Percentiles rank a stretch among this genome's conserved stretches.
phyloP scores from a whole-genome alignment of 1,284 basidiomycete species.

The Cutaneotrichosporon cutaneum region DNA sequence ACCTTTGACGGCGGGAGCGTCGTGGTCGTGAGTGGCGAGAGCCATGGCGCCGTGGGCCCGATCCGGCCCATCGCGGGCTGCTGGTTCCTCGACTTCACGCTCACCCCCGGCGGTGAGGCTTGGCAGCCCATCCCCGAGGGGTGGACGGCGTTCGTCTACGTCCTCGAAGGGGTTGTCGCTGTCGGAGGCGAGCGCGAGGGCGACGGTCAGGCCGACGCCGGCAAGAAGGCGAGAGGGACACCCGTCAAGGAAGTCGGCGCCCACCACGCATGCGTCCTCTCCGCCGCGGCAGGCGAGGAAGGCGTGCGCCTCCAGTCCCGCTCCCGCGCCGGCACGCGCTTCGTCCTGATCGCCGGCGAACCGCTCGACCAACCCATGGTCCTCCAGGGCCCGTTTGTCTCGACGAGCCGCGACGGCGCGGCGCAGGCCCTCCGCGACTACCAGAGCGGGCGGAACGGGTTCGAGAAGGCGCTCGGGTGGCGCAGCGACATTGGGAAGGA shows the following conservation, averaged over 20 bases:
- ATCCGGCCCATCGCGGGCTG: slow-evolving; percentile 87
- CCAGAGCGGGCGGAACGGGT: slow-evolving; percentile 75
- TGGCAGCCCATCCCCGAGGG: slow-evolving; percentile 82
- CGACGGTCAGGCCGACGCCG: no score
- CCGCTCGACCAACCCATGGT: slow-evolving; percentile 84
- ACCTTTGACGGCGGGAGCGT: slow-evolving; percentile 72
- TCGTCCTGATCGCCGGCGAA: slow-evolving; percentile 79
- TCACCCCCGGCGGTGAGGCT: slow-evolving; percentile 65
- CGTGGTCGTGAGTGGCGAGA: slow-evolving; percentile 85
- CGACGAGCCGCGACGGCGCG: slow-evolving; percentile 78
- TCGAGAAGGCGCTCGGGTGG: slow-evolving; percentile 87
- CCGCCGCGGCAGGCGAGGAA: slow-evolving; percentile 40
- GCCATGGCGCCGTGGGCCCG: slow-evolving; percentile 79
- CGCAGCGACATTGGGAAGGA: slow-evolving; percentile 69
- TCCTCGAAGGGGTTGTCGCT: slow-evolving; percentile 63
- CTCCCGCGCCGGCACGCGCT: slow-evolving; percentile 63
- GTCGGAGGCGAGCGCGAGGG: slow-evolving; percentile 44
- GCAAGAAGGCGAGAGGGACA: no score
- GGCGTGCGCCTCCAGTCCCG: slow-evolving; percentile 52
- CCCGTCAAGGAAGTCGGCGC: slow-evolving; percentile 57
- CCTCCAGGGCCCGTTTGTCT: slow-evolving; percentile 63
- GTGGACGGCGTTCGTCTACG: slow-evolving; percentile 82
- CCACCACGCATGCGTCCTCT: slow-evolving; percentile 70
- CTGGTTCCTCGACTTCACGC: slow-evolving; percentile 84
- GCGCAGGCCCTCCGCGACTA: slow-evolving; percentile 80